A percentile compares a stretch with the other conserved stretches of the same genome.
Evolutionary conservation across 371 early-diverging fungal genomes (phyloP).

Genomic region (Mortierella sp.): DNA sequence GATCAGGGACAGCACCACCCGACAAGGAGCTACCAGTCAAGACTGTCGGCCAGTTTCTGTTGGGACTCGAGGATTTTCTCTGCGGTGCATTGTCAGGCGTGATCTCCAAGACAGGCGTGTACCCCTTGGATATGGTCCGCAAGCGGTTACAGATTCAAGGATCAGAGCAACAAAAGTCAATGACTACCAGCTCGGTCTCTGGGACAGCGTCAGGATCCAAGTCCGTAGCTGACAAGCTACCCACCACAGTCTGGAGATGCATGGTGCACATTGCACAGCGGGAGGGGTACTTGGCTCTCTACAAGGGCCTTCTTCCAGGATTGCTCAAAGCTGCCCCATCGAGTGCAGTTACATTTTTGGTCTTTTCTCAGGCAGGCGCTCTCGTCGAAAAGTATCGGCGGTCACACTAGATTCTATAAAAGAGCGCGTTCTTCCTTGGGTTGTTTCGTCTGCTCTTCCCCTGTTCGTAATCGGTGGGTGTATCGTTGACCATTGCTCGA

Average conservation of each 20-base stretch:
- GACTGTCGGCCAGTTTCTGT: slow-evolving; percentile 29
- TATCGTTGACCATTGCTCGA: no score
- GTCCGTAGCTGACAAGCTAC: background rate
- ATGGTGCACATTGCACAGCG: slow-evolving; percentile 71
- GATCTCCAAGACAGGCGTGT: slow-evolving; percentile 87
- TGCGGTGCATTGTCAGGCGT: slow-evolving; percentile 89
- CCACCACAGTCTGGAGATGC: slow-evolving; percentile 67
- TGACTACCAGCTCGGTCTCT: slow-evolving; percentile 63
- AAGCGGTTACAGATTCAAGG: slow-evolving; percentile 75
- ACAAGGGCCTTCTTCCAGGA: slow-evolving; percentile 89
- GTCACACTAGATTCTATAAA: background rate
- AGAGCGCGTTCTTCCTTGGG: background rate
- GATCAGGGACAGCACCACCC: background rate
- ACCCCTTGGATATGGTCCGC: slow-evolving; percentile 92
- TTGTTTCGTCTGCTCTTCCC: no score
- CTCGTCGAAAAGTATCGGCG: slow-evolving; percentile 34
- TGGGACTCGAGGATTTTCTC: slow-evolving; percentile 72
- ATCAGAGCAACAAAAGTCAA: slow-evolving; percentile 37
- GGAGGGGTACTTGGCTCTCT: slow-evolving; percentile 88
- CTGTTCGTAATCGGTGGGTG: no score
- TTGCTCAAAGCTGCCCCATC: slow-evolving; percentile 90
- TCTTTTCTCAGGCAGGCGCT: slow-evolving; percentile 62
- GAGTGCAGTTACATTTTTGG: slow-evolving; percentile 89
- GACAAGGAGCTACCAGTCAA: slow-evolving; percentile 8
- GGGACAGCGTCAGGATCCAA: slow-evolving; percentile 56